Evolutionary conservation across 2,329 filamentous ascomycete genomes (phyloP).

Genomic region (Cladorrhinum sp.): DNA sequence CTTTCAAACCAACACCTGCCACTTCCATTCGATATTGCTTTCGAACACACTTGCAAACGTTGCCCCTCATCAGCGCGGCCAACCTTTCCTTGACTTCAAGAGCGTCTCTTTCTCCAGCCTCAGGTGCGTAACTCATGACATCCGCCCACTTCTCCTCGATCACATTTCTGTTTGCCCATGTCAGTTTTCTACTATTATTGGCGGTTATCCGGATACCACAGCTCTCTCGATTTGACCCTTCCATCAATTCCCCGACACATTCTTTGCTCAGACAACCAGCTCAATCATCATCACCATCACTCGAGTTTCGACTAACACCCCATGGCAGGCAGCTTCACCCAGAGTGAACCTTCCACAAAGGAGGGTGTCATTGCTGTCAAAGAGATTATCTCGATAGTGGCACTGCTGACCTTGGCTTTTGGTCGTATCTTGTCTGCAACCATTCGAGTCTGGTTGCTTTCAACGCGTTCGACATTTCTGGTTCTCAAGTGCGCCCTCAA

Average conservation of each 20-base stretch:
- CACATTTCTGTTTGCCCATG: not conserved
- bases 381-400: not conserved
- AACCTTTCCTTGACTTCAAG: not conserved
- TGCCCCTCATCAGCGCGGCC: not conserved
- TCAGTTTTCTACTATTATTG: not conserved
- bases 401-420: not conserved
- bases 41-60: not conserved
- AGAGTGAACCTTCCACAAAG: not conserved
- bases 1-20: not conserved
- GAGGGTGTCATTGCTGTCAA: not conserved
- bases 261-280: not conserved
- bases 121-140: not conserved
- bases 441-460: not conserved
- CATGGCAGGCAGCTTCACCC: not conserved
- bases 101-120: not conserved
- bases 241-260: not conserved
- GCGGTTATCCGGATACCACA: not conserved
- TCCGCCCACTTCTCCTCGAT: not conserved
- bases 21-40: not conserved
- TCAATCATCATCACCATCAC: not conserved
- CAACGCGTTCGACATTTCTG: not conserved
- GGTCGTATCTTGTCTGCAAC: not conserved
- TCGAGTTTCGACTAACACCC: not conserved
- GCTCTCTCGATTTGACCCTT: not conserved
- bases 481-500: constrained; percentile 3